These are phyloP conservation scores for Chloropicon primus DNA, from an alignment of 139 green algal genomes.

Conservation along the genomic window DNA sequence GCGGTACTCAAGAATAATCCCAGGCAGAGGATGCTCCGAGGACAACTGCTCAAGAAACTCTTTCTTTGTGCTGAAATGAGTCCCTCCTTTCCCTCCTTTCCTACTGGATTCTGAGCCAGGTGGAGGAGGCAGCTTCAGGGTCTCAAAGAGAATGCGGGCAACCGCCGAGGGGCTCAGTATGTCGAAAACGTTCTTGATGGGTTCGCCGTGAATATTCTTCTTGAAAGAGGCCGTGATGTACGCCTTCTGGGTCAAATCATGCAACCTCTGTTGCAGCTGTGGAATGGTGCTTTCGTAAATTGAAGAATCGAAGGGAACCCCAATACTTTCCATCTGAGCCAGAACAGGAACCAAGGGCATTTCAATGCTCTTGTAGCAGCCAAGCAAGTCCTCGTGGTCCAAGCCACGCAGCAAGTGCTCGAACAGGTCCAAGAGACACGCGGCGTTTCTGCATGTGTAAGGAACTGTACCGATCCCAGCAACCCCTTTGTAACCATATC, in stretches of 20 bases:
- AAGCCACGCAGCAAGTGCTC: not conserved
- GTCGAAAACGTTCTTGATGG: slow-evolving; percentile 6
- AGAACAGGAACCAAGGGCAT: slow-evolving; percentile 61
- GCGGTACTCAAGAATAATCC: not conserved
- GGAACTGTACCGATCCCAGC: not conserved
- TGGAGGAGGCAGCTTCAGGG: slow-evolving; percentile 42
- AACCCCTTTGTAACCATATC: not conserved
- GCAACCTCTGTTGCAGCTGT: slow-evolving; percentile 33
- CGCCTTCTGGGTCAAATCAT: slow-evolving; percentile 30
- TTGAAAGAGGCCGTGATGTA: slow-evolving; percentile 7
- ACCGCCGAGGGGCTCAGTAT: slow-evolving; percentile 20
- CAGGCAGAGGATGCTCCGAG: not conserved
- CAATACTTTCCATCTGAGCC: slow-evolving; percentile 42
- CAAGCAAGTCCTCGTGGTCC: slow-evolving; percentile 24
- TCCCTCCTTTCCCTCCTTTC: not conserved
- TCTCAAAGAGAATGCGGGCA: slow-evolving; percentile 40
- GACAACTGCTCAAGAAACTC: not conserved
- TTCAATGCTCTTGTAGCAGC: slow-evolving; percentile 34
- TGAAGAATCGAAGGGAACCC: slow-evolving; percentile 33
- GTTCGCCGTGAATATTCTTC: not conserved
- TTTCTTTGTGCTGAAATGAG: not conserved
- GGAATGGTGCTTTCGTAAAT: slow-evolving; percentile 22
- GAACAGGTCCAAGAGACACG: not conserved
- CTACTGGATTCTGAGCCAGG: slow-evolving; percentile 11
- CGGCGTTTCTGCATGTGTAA: not conserved